Percentiles rank a stretch among this genome's conserved stretches.
These are phyloP conservation scores for Xylariales sp. DNA, from an alignment of 2,329 filamentous ascomycete genomes.

Conservation along the genomic window DNA sequence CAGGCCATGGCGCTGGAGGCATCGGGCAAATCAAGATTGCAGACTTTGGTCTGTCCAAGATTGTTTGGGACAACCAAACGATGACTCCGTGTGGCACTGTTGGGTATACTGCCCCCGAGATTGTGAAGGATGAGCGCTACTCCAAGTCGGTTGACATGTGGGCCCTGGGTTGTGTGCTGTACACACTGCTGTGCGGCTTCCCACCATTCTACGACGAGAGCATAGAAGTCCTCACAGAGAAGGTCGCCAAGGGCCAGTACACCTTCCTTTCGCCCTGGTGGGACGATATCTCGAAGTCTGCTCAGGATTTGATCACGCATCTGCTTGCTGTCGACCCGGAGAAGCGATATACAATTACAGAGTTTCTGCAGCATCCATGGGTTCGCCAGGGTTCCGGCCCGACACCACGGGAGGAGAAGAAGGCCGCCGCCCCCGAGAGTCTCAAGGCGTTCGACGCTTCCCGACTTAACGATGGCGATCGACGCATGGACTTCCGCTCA, in stretches of 20 bases:
- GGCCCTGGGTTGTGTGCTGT: conserved; percentile 93
- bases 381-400: conserved; percentile 59
- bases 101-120: conserved; percentile 95
- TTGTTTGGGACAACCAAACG: conserved; percentile 96
- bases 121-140: conserved; percentile 97
- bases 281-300: conserved; percentile 95
- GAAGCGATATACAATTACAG: conserved; percentile 86
- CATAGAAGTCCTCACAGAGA: conserved; percentile 93
- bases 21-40: conserved; percentile 97
- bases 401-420: conserved; percentile 56
- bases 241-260: conserved; percentile 93
- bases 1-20: conserved; percentile 76
- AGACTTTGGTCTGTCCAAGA: conserved; percentile 95
- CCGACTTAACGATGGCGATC: conserved; percentile 53
- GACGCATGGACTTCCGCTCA: conserved; percentile 86
- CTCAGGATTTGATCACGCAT: conserved; percentile 90
- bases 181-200: conserved; percentile 95
- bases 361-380: conserved; percentile 96
- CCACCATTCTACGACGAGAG: conserved; percentile 98
- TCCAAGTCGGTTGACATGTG: conserved; percentile 99
- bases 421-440: conserved; percentile 37
- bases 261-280: conserved; percentile 99
- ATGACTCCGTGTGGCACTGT: conserved; percentile 99
- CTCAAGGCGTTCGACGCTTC: conserved; percentile 54
- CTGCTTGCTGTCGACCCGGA: conserved; percentile 91